A percentile compares a stretch with the other conserved stretches of the same genome.
Evolutionary conservation across 805 yeast genomes (phyloP).

Genomic region (Saturnispora serradocipensis): DNA sequence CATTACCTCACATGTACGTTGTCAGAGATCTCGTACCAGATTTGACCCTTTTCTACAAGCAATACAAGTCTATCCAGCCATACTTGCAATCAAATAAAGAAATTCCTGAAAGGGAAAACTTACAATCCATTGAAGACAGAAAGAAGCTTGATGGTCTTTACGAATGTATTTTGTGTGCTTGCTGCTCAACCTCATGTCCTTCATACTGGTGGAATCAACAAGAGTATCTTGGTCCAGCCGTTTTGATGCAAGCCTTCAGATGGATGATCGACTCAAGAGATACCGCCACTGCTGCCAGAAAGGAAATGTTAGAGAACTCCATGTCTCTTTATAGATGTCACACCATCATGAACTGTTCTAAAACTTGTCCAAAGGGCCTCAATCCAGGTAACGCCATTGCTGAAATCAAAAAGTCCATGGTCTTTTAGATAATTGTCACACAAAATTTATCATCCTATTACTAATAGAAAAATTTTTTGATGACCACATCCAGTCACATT

Average conservation of each 20-base stretch:
- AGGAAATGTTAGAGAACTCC: conserved; percentile 85
- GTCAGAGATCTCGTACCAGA: conserved; percentile 97
- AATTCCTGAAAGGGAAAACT: conserved; percentile 84
- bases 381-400: conserved; percentile 98
- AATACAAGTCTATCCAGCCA: conserved; percentile 96
- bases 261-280: conserved; percentile 98
- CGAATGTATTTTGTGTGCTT: conserved; percentile 97
- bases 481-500: not conserved
- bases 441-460: conserved; percentile 18
- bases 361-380: conserved; percentile 96
- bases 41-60: conserved; percentile 94
- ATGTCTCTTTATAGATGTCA: conserved; percentile 98
- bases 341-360: conserved; percentile 97
- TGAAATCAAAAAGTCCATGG: conserved; percentile 88
- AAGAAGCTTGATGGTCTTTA: conserved; percentile 93
- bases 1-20: conserved; percentile 96
- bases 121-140: conserved; percentile 87
- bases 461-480: not conserved
- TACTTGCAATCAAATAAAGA: conserved; percentile 83
- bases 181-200: conserved; percentile 98
- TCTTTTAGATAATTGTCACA: conserved; percentile 42
- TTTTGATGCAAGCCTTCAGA: conserved; percentile 97
- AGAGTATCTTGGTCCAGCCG: conserved; percentile 98
- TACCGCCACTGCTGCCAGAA: conserved; percentile 74
- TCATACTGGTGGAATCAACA: conserved; percentile 99